phyloP scores from a whole-genome alignment of 2,329 filamentous ascomycete species.

The Fusarium verticillioides region DNA sequence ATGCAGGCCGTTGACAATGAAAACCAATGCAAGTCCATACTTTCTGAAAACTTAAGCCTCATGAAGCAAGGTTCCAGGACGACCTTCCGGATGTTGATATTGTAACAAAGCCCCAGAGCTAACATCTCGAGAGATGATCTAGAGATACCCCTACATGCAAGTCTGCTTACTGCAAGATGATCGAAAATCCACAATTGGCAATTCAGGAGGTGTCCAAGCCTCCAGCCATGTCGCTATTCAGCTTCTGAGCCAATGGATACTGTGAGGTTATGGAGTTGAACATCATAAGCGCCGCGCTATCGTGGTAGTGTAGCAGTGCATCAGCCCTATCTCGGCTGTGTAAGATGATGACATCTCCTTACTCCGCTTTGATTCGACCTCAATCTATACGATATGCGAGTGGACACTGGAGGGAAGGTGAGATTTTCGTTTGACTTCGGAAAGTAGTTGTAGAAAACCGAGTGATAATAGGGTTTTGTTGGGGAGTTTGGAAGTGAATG shows the following conservation, averaged over 20 bases:
- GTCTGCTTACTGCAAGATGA: constrained; percentile 15
- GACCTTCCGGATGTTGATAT: not conserved
- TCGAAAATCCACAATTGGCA: not conserved
- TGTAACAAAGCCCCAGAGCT: not conserved
- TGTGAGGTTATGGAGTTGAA: not conserved
- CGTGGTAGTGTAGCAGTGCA: not conserved
- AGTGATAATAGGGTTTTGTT: not conserved
- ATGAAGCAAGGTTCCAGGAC: not conserved
- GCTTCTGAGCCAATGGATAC: not conserved
- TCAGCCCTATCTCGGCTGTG: constrained; percentile 12
- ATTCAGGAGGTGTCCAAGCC: not conserved
- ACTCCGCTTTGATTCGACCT: not conserved
- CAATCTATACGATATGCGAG: not conserved
- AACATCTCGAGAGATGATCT: not conserved
- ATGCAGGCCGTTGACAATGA: not conserved
- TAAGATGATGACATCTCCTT: not conserved
- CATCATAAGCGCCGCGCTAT: not conserved
- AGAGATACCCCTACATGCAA: not conserved
- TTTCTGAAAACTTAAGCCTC: not conserved
- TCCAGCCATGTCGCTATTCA: too few species aligned
- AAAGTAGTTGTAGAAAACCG: not conserved
- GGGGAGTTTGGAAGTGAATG: not conserved
- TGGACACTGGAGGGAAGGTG: not conserved
- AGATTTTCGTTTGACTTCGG: not conserved
- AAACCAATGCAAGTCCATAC: not conserved